Base-by-base conservation (phyloP, 2,329 filamentous ascomycete genomes). In the Neodidymelliopsis sp. region DNA sequence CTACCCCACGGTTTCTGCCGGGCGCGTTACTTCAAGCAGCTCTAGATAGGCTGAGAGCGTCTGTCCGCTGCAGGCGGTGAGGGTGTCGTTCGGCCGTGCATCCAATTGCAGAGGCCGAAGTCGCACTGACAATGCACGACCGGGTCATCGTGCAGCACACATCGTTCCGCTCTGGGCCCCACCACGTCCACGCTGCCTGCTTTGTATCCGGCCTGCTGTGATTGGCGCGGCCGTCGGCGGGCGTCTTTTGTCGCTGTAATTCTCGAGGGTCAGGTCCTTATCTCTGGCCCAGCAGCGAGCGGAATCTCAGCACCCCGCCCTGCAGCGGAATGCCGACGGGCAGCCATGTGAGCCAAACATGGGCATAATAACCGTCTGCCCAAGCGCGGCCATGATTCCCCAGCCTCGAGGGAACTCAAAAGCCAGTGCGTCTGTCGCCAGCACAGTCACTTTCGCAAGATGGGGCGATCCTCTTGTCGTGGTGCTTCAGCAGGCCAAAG, bases 1-100 rank as follows among this genome's bases (percentile, higher is more conserved):
- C 53, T 71, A 70, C 68, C 69, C 68, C 69, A 71, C 68, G 68
- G 64, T 62, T 69, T 64, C 66, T 70, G 67, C 66, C 64, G 49
- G 12, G 31, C 49, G 37, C 56, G 61, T 67, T 62, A 59, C 65
- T 56, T 51, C 50, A 62, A 57, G 49, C 54, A 43, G 55, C 49
- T 12, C 24, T 24, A 52, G 35, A 57, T 56, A 49, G 53, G 60
- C 53, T 48, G 44, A 37, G 53, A 54, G 45, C 42, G 46, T 49
- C 50, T 47, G 41, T 56, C 49, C 36, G 16, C 33, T 34, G 55
- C 54, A 53, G 62, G 62, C 65, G 61, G 67, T 65, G 56, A 59
- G 57, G 37, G 53, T 37, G 39, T 53, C 12, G 57, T 54, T 56
- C 49, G 49, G 47, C 53, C 54, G 48, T 39, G 43, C 34, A 30